Conservation (phyloP, 2,329 filamentous ascomycete genomes). For the Podosphaera fusca region DNA sequence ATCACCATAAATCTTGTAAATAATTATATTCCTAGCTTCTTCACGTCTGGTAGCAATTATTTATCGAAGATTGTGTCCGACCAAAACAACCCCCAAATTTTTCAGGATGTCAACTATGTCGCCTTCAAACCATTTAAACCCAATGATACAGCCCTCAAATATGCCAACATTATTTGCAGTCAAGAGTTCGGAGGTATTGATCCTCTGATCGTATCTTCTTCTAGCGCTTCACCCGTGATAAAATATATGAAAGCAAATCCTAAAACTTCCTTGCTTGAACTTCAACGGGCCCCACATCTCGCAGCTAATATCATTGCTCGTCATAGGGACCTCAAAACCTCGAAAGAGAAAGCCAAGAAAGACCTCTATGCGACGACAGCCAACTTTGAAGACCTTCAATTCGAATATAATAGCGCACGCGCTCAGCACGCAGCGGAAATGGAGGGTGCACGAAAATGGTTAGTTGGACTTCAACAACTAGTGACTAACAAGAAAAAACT, state of each 20-base stretch:
- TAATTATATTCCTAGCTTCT: no score
- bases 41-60: not conserved
- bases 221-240: no score
- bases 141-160: not conserved
- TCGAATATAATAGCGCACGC: not conserved
- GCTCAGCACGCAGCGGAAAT: not conserved
- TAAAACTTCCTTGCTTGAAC: no score
- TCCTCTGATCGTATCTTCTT: not conserved
- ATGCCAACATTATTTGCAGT: not conserved
- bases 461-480: not conserved
- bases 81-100: not conserved
- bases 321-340: not conserved
- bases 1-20: not conserved
- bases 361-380: not conserved
- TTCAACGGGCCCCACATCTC: not conserved
- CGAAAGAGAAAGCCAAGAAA: not conserved
- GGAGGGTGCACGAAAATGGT: not conserved
- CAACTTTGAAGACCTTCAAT: not conserved
- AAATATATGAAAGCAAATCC: no score
- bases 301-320: not conserved
- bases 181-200: not conserved
- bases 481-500: not conserved
- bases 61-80: not conserved
- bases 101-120: not conserved
- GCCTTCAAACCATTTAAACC: not conserved